Conservation (phyloP, 2,329 filamentous ascomycete genomes). For the Phaeophleospora eucalypticola region DNA sequence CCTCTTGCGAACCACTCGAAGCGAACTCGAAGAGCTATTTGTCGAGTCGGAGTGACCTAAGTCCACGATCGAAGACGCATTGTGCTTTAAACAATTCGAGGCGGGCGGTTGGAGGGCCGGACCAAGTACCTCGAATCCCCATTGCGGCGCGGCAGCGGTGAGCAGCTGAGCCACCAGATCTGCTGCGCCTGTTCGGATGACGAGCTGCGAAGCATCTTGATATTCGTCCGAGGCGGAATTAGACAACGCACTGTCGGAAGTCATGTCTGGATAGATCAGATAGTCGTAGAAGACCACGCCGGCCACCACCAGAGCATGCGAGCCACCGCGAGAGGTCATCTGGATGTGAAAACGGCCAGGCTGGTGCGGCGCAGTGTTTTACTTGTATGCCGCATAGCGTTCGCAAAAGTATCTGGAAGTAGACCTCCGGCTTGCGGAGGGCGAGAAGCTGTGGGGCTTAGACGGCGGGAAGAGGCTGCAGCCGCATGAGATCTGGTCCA, state of each 20-base stretch:
- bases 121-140: constrained; percentile 28
- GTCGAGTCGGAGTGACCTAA: constrained; percentile 13
- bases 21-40: constrained; percentile 8
- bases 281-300: constrained; percentile 33
- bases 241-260: constrained; percentile 1
- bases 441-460: constrained; percentile 10
- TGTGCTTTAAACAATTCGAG: constrained; percentile 27
- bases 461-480: constrained; percentile 4
- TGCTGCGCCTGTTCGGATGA: constrained; percentile 30
- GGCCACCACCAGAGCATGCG: constrained; percentile 29
- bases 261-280: constrained; percentile 28
- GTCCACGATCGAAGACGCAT: constrained; percentile 30
- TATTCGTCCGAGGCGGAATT: constrained; percentile 7
- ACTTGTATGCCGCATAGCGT: constrained; percentile 2
- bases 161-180: constrained; percentile 33
- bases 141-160: constrained; percentile 29
- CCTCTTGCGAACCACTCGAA: constrained; percentile 23
- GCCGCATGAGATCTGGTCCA: constrained; percentile 3
- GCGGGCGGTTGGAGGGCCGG: constrained; percentile 24
- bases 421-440: neutral
- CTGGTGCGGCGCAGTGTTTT: constrained; percentile 5
- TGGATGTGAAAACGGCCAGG: constrained; percentile 12
- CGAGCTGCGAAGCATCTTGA: constrained; percentile 23
- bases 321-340: constrained; percentile 15
- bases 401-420: neutral